These are phyloP conservation scores for Craterostigma plantagineum DNA, from an alignment of 257 asterid genomes.

Conservation along the genomic window DNA sequence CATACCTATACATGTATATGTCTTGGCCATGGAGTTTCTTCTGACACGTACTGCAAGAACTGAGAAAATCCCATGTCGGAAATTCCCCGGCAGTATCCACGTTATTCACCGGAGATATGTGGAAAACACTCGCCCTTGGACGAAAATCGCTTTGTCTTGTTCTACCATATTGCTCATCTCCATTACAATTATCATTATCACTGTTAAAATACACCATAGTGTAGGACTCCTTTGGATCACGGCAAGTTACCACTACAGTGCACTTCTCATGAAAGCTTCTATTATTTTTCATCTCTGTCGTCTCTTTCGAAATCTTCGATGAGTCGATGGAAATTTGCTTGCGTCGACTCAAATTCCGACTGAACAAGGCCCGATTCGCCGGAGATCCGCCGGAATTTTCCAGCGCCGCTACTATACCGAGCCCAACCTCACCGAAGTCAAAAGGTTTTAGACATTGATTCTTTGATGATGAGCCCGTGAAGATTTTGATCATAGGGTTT, in stretches of 20 bases:
- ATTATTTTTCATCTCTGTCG: conserved; percentile 13
- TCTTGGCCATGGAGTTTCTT: conserved; percentile 59
- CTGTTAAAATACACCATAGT: neutral
- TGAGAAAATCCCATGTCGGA: conserved; percentile 44
- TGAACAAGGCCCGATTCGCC: conserved; percentile 13
- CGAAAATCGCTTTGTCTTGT: too few relatives aligned
- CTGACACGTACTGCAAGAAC: conserved; percentile 36
- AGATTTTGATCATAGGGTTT: conserved; percentile 5
- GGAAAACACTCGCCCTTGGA: conserved; percentile 29
- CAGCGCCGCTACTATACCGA: conserved; percentile 64
- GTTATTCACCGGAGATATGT: conserved; percentile 33
- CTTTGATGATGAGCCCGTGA: conserved; percentile 5
- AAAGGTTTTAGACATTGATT: conserved; percentile 28
- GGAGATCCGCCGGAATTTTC: conserved; percentile 22
- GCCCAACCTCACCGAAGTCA: conserved; percentile 51
- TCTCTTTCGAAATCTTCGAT: conserved; percentile 12
- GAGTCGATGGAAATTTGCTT: conserved; percentile 30
- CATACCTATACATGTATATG: conserved; percentile 69
- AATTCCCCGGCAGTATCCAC: conserved; percentile 12
- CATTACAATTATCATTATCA: conserved; percentile 8
- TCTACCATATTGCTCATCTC: conserved; percentile 9
- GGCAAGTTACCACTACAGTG: too few relatives aligned
- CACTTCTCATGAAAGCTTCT: conserved; percentile 17
- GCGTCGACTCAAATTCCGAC: conserved; percentile 26
- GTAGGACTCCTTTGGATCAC: too few relatives aligned